Evolutionary conservation across 2,329 filamentous ascomycete genomes (phyloP).

Genomic region (Cadophora luteo-olivacea): DNA sequence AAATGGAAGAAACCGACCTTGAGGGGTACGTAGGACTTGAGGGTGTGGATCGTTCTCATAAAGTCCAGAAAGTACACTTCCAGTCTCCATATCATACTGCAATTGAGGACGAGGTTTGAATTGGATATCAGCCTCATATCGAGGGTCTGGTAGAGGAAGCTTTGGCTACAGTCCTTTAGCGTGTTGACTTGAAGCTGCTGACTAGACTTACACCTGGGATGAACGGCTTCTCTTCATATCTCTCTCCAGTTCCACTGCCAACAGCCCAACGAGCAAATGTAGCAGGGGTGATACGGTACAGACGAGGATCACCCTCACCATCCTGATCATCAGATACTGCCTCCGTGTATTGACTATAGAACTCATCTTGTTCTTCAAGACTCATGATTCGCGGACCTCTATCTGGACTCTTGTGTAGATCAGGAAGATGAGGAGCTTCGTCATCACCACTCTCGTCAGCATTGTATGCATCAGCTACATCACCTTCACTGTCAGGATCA

Average conservation of each 20-base stretch:
- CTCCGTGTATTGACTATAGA: constrained; percentile 35
- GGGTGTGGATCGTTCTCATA: constrained; percentile 29
- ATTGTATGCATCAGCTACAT: constrained; percentile 7
- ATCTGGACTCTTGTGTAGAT: constrained; percentile 10
- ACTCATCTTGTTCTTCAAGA: constrained; percentile 28
- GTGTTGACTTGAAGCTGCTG: background rate
- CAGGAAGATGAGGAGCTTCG: constrained; percentile 20
- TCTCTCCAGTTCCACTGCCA: constrained; percentile 39
- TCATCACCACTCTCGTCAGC: background rate
- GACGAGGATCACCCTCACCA: constrained; percentile 48
- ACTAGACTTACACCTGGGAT: constrained; percentile 32
- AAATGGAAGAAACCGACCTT: constrained; percentile 29
- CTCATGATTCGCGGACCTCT: constrained; percentile 31
- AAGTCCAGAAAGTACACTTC: constrained; percentile 33
- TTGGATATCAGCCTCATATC: constrained; percentile 2
- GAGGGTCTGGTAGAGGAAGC: constrained; percentile 18
- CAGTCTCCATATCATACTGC: constrained; percentile 41
- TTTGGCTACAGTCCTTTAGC: background rate
- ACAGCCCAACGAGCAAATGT: constrained; percentile 51
- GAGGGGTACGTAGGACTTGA: constrained; percentile 30
- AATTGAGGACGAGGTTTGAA: background rate
- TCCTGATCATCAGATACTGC: constrained; percentile 51
- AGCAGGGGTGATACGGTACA: constrained; percentile 50
- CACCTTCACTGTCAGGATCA: constrained; percentile 41
- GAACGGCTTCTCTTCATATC: constrained; percentile 34